These are phyloP conservation scores for Didymosphaeria variabile DNA, from an alignment of 2,329 filamentous ascomycete species.

Conservation along the genomic window DNA sequence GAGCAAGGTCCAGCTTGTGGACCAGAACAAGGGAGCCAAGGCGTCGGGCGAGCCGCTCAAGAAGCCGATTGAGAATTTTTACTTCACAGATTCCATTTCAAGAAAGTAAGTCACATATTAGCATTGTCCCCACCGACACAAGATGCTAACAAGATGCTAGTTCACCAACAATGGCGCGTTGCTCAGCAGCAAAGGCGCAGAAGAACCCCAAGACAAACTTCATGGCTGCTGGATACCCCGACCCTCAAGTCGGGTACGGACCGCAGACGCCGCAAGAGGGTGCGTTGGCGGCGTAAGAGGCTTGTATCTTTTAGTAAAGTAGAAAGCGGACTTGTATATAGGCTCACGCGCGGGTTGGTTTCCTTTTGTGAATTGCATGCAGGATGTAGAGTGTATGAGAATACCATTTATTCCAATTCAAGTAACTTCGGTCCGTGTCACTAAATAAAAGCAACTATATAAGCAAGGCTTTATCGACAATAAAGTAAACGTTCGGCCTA, in stretches of 20 bases:
- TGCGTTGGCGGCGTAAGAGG: constrained; percentile 24
- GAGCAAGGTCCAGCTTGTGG: constrained; percentile 93
- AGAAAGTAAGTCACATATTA: constrained; percentile 74
- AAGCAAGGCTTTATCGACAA: background rate
- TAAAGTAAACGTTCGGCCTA: too few relatives aligned
- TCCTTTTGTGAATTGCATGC: constrained; percentile 28
- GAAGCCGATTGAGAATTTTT: constrained; percentile 94
- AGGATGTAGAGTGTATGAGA: constrained; percentile 35
- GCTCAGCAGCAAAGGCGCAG: constrained; percentile 86
- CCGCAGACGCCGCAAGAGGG: constrained; percentile 35
- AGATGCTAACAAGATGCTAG: constrained; percentile 57
- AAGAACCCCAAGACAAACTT: constrained; percentile 61
- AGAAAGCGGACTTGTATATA: constrained; percentile 41
- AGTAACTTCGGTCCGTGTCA: background rate
- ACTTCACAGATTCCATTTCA: constrained; percentile 96
- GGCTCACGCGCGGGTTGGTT: constrained; percentile 28
- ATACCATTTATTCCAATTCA: constrained; percentile 23
- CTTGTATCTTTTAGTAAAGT: constrained; percentile 27
- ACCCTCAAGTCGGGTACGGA: constrained; percentile 55
- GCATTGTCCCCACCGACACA: background rate
- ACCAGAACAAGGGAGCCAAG: constrained; percentile 91
- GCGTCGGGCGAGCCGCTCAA: constrained; percentile 76
- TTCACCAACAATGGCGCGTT: constrained; percentile 98
- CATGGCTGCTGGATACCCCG: constrained; percentile 58
- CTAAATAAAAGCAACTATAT: background rate